Base-by-base conservation (phyloP, 257 asterid species). In the Haberlea rhodopensis region DNA sequence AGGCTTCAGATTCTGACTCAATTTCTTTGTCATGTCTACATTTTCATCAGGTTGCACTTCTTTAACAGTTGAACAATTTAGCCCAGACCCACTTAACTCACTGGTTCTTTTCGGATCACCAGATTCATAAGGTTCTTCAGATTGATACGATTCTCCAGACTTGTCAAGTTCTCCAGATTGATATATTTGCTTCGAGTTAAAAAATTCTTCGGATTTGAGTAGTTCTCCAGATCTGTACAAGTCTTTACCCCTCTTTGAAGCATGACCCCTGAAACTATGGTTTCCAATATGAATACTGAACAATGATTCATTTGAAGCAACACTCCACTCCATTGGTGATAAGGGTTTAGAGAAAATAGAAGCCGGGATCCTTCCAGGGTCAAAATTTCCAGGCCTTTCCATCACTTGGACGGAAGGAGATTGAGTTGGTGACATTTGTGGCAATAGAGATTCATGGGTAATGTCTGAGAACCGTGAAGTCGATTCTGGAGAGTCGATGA, bases 361-460 rank as follows among this genome's bases (percentile, higher is more conserved):
- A 60, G 71, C 62, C 3, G 95, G 77, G 57, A 82, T 76, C 34
- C 82, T 65, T 51, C 60, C 20, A 57, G 81, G 76, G 68, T 83
- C 83, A 29, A 57, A 79, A 37, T 61, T 83, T 69, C 40, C 70
- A 6, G 62, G 20, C 37, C 71, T 67, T 59, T 80, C 85, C 96
- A 84, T 82, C 56, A 68, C 72, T 71, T 80, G 91, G 54, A 69
- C 9, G 37, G 84, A 61, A 63, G 94, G 95, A 67, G 78, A 80
- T 34, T 66, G 71, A 20, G 71, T 80, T 46, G 76, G 79, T 8
- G 79, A 66, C 55, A 28, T 26, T 43, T 19, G 28, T 19, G 79
- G 66, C 25, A 48, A 16, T 21, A 16, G 10, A 59, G 81, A 73
- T 70, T 79, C 84, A 66, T 40, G 68, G 16, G 77, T 68, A 52